Evolutionary conservation across 108 stramenopile genomes (phyloP), one percentile per base, ranked within the genome.

Genomic region (Poteriospumella lacustris): DNA sequence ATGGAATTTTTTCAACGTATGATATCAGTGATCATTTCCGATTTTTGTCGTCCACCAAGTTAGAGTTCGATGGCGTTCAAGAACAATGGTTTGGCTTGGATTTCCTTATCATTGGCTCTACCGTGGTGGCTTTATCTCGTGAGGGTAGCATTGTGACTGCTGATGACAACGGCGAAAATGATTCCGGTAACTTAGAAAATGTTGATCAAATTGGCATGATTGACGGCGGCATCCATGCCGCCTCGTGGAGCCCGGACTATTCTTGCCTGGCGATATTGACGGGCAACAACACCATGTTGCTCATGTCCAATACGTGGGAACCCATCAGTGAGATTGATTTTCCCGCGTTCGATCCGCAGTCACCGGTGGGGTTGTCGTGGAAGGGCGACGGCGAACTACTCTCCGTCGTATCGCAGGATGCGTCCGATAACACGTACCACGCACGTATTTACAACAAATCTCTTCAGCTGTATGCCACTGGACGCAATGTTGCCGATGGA

Each of bases 401-500:
- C 36, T 42, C 12, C 47, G 19, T 73, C 12, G 26, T 73, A 52
- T 73, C 70, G 3, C 26, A 44, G 26, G 33, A 73, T 24, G 70
- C 38, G 42, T 36, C 38, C 70, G 33, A 38, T 73, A 33, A 34
- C 36, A 5, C 5, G 28, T 15, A 5, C 40, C 38, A 3, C 9
- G 12, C 36, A 34, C 36, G 70, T 5, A 73, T 73, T 29, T 73
- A 34, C 70, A 56, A 73, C 24, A 3, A 24, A 3, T 19, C 19
- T 5, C 42, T 73, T 24, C 26, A 73, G 31, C 5, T 73, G 44
- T n/a, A 33, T 3, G 15, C 44, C 12, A 38, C 33, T 3, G 70
- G 70, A 5, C 3, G 47, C 5, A 73, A 44, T 73, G 70, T 73
- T 24, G 33, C 33, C 3, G 70, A 73, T 52, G 70, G 70, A 42